phyloP scores from a whole-genome alignment of 176 grass and related monocot species.

The Triticum dicoccoides region DNA sequence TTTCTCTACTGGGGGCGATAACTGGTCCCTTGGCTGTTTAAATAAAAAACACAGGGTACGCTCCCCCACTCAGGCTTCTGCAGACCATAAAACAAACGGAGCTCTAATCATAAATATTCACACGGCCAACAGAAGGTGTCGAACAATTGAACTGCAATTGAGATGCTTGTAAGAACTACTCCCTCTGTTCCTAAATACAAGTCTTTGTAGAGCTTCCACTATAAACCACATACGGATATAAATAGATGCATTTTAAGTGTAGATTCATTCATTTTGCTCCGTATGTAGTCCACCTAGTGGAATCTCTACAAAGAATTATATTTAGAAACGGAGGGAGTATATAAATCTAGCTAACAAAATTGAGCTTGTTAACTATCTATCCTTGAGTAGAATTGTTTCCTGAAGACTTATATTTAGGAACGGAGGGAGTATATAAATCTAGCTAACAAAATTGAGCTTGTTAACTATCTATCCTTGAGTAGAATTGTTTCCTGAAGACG shows the following conservation, averaged over 20 bases:
- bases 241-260: no score
- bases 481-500: slow-evolving; percentile 71
- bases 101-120: not conserved
- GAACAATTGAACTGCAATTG: slow-evolving; percentile 35
- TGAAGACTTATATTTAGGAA: no score
- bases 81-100: not conserved
- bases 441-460: slow-evolving; percentile 20
- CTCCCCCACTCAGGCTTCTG: not conserved
- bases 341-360: no score
- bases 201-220: no score
- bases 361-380: no score
- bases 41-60: not conserved
- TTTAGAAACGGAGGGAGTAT: no score
- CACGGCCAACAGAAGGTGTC: not conserved
- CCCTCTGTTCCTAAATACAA: no score
- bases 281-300: no score
- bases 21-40: not conserved
- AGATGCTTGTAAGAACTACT: slow-evolving; percentile 18
- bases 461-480: slow-evolving; percentile 47
- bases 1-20: not conserved
- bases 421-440: slow-evolving; percentile 5
- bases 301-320: no score
- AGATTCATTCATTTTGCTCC: no score
- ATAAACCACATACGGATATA: no score
- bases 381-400: no score